Percentiles rank a stretch among this genome's conserved stretches.
Conservation (phyloP, 345 rosid species). For the Arabis alpina region DNA sequence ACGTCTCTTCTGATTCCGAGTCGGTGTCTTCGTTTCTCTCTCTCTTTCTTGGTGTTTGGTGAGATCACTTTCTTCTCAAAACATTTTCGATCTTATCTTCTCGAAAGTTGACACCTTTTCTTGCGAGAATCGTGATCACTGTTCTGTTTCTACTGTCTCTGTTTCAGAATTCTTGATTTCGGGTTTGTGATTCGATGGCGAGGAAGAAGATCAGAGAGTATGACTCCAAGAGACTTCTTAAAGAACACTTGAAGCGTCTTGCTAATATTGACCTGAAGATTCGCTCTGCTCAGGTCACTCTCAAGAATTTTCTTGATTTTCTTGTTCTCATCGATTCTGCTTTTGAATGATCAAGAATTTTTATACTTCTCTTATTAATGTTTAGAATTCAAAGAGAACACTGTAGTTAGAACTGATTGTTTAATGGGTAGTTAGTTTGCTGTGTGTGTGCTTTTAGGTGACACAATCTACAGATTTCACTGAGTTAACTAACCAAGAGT, state of each 20-base stretch:
- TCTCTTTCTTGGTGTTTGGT: conserved; percentile 21
- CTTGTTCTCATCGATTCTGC: conserved; percentile 5
- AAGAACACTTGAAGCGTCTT: conserved; percentile 75
- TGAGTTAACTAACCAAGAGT: conserved; percentile 71
- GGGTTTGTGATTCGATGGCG: conserved; percentile 54
- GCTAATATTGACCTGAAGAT: conserved; percentile 61
- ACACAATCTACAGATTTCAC: conserved; percentile 78
- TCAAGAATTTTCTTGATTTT: neutral
- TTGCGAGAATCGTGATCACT: conserved; percentile 1
- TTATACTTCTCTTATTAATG: too few relatives aligned
- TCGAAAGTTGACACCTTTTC: conserved; percentile 34
- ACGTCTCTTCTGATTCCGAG: conserved; percentile 42
- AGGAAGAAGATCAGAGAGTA: conserved; percentile 92
- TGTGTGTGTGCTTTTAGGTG: conserved; percentile 53
- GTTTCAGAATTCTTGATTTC: conserved; percentile 20
- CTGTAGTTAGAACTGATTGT: neutral
- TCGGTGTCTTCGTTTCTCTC: conserved; percentile 28
- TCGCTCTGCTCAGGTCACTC: conserved; percentile 74
- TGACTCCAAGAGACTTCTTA: conserved; percentile 81
- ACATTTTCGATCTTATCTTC: conserved; percentile 29
- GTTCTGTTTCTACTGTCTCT: conserved; percentile 2
- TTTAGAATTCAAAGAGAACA: neutral
- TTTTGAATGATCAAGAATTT: neutral
- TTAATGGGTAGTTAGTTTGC: conserved; percentile 2
- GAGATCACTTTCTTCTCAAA: conserved; percentile 9